Conservation (phyloP, 148 eudicot genomes). For the Simmondsia chinensis region DNA sequence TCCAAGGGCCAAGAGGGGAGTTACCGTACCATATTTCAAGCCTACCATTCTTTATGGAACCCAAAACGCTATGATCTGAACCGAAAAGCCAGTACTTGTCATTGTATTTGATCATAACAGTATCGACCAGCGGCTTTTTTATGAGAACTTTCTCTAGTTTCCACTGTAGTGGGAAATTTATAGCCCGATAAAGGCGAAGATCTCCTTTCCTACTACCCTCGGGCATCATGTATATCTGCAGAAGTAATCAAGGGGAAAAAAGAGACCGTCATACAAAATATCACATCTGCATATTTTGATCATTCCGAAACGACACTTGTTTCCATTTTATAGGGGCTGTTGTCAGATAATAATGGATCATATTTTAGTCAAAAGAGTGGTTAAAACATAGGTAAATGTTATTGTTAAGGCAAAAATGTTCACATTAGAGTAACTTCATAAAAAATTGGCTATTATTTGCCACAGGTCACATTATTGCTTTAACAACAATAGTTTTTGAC, state of each 20-base stretch:
- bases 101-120: conserved; percentile 49
- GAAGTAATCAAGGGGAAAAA: background rate
- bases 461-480: no score
- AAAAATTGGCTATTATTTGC: no score
- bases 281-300: background rate
- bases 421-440: no score
- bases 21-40: conserved; percentile 86
- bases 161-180: conserved; percentile 74
- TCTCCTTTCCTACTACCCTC: conserved; percentile 84
- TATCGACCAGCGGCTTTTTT: conserved; percentile 80
- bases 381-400: no score
- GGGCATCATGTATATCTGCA: conserved; percentile 89
- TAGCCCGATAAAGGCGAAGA: conserved; percentile 72
- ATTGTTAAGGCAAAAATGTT: no score
- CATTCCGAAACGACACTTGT: no score
- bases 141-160: conserved; percentile 52
- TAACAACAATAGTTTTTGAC: no score
- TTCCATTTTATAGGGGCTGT: no score
- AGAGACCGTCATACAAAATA: background rate
- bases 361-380: no score
- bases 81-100: conserved; percentile 87
- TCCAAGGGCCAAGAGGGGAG: conserved; percentile 95
- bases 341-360: no score
- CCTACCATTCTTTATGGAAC: conserved; percentile 67
- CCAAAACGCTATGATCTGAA: conserved; percentile 73